Evolutionary conservation across 2,329 filamentous ascomycete genomes (phyloP), one percentile per base, ranked within the genome.

Genomic region (Neonectria faginata): DNA sequence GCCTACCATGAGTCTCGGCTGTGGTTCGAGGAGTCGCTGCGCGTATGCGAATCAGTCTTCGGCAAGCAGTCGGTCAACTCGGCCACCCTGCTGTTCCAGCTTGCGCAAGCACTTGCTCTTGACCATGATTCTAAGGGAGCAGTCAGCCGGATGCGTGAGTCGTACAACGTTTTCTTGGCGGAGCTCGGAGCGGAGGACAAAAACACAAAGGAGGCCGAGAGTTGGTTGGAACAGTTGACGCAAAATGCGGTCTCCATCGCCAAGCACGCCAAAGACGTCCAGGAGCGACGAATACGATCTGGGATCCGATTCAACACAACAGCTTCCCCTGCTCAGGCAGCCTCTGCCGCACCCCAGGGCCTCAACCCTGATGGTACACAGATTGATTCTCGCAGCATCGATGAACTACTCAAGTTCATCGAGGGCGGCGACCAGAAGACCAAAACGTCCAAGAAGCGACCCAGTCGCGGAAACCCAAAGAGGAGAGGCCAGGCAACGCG

Each of bases 191-290:
- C 94, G 2, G 90, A 97, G 42, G 94, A 98, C 79, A 93, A 94
- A 80, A 98, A 99, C 84, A 99, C 96, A 67, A 97, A 97, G 84
- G 96, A 99, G 79, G 95, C 96, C 2, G 94, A 97, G 83, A 92
- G 88, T 75, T 99, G 96, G 96, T 88, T 98, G 25, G 93, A 97
- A 80, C 94, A 97, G 80, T 88, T 99, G 64, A 98, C 95, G 0
- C 92, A 97, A 79, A 97, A 97, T 74, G 96, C 96, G 48, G 96
- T 99, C 44, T 92, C 89, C 36, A 94, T 98, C 70, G 95, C 94
- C 55, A 97, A 97, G 83, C 94, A 97, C 75, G 92, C 93, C 65
- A 97, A 97, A 82, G 92, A 96, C 68, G 85, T 92, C 41, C 90
- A 96, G 79, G 89, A 89, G 52, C 89, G 91, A 60, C 88, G 92